Evolutionary conservation across 495 filamentous ascomycete genomes (phyloP).

Genomic region (Penicillium robsamsonii): DNA sequence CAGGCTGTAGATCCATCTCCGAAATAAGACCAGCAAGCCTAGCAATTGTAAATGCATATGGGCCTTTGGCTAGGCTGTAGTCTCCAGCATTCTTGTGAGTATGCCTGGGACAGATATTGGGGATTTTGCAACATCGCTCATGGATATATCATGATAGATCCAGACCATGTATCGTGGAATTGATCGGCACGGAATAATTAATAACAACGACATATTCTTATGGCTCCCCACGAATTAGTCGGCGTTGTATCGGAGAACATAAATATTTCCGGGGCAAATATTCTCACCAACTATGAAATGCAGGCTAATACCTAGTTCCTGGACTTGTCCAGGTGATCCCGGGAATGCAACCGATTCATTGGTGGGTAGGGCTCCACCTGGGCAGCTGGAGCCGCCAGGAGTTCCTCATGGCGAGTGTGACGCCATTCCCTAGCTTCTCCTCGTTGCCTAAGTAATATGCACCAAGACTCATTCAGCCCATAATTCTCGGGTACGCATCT

Average conservation of each 20-base stretch:
- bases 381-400: not conserved
- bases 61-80: constrained; percentile 39
- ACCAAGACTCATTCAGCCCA: not conserved
- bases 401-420: not conserved
- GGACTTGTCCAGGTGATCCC: not conserved
- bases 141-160: not conserved
- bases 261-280: not conserved
- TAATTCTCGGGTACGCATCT: not conserved
- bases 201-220: not conserved
- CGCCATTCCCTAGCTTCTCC: constrained; percentile 8
- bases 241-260: not conserved
- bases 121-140: not conserved
- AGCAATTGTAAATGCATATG: constrained; percentile 37
- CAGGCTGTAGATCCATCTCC: constrained; percentile 46
- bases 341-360: not conserved
- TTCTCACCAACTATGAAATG: not conserved
- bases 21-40: constrained; percentile 44
- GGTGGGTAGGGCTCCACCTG: not conserved
- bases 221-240: too few species aligned
- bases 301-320: not conserved
- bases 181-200: not conserved
- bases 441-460: not conserved
- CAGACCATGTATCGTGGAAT: not conserved
- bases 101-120: not conserved
- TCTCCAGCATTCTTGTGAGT: not conserved